A percentile compares a stretch with the other conserved stretches of the same genome.
These are phyloP conservation scores for Penicillium coprophilum DNA, from an alignment of 495 filamentous ascomycete genomes.

Conservation along the genomic window DNA sequence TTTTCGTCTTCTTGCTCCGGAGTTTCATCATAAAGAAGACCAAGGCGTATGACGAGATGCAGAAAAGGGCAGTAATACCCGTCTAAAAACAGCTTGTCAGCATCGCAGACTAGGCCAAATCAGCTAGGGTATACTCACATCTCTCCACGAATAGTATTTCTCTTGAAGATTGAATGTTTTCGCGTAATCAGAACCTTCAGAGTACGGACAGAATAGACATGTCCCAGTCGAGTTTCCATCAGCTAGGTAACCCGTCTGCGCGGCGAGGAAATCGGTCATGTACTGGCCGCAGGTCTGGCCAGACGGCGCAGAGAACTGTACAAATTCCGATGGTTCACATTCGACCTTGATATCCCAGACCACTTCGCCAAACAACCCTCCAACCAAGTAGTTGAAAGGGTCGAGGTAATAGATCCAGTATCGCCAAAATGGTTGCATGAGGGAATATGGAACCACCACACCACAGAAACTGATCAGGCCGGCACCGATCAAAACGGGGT, in stretches of 20 bases:
- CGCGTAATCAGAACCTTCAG: slow-evolving; percentile 40
- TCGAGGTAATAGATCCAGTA: slow-evolving; percentile 61
- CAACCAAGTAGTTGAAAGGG: slow-evolving; percentile 56
- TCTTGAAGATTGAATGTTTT: slow-evolving; percentile 40
- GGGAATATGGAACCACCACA: slow-evolving; percentile 51
- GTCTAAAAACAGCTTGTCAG: slow-evolving; percentile 28
- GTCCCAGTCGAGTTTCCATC: slow-evolving; percentile 50
- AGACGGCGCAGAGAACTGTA: slow-evolving; percentile 58
- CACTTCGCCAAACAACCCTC: slow-evolving; percentile 45
- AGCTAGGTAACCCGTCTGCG: slow-evolving; percentile 57
- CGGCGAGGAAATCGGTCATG: slow-evolving; percentile 52
- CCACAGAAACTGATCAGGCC: slow-evolving; percentile 56
- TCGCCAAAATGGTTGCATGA: slow-evolving; percentile 56
- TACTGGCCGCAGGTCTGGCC: slow-evolving; percentile 70
- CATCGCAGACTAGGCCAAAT: background rate
- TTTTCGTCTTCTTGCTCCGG: slow-evolving; percentile 47
- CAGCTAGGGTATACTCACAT: slow-evolving; percentile 27
- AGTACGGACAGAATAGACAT: slow-evolving; percentile 64
- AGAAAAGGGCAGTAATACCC: slow-evolving; percentile 45
- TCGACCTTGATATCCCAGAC: slow-evolving; percentile 49
- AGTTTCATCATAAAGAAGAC: slow-evolving; percentile 49
- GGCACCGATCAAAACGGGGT: slow-evolving; percentile 50
- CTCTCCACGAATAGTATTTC: slow-evolving; percentile 47
- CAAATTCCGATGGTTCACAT: slow-evolving; percentile 58
- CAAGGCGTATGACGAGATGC: slow-evolving; percentile 39